These are phyloP conservation scores for Seminavis robusta DNA, from an alignment of 108 stramenopile species.

Conservation along the genomic window DNA sequence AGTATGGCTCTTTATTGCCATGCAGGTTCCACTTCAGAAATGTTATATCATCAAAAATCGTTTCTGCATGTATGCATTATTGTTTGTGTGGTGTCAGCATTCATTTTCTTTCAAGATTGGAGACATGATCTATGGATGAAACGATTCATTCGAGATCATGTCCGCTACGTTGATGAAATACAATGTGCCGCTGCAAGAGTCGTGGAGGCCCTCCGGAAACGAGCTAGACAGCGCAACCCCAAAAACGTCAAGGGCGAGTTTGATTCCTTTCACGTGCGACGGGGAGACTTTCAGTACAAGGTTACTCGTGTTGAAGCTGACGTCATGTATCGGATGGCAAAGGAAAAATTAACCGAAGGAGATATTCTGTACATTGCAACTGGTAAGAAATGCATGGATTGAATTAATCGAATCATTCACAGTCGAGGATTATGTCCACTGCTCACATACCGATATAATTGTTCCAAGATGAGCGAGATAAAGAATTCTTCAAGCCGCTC, in stretches of 20 bases:
- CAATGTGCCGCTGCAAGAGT: conserved; percentile 81
- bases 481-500: conserved; percentile 75
- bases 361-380: conserved; percentile 52
- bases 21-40: too few species aligned
- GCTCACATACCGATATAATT: too few species aligned
- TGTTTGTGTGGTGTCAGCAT: conserved; percentile 91
- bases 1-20: too few species aligned
- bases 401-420: conserved; percentile 46
- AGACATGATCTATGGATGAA: conserved; percentile 62
- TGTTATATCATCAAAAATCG: too few species aligned
- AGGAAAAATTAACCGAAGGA: conserved; percentile 30
- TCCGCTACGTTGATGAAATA: conserved; percentile 77
- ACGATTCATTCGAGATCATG: conserved; percentile 75
- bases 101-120: conserved; percentile 79
- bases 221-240: conserved; percentile 8
- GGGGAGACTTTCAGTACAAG: conserved; percentile 78
- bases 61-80: conserved; percentile 89
- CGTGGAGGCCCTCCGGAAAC: conserved; percentile 48
- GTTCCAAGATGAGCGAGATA: conserved; percentile 58
- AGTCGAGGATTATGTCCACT: conserved; percentile 59
- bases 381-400: conserved; percentile 61
- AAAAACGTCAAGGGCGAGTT: conserved; percentile 37
- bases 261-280: conserved; percentile 74
- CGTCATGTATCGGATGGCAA: conserved; percentile 42
- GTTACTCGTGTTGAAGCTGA: conserved; percentile 52